Base-by-base conservation (phyloP, 2,329 filamentous ascomycete genomes). In the Colletotrichum musicola region DNA sequence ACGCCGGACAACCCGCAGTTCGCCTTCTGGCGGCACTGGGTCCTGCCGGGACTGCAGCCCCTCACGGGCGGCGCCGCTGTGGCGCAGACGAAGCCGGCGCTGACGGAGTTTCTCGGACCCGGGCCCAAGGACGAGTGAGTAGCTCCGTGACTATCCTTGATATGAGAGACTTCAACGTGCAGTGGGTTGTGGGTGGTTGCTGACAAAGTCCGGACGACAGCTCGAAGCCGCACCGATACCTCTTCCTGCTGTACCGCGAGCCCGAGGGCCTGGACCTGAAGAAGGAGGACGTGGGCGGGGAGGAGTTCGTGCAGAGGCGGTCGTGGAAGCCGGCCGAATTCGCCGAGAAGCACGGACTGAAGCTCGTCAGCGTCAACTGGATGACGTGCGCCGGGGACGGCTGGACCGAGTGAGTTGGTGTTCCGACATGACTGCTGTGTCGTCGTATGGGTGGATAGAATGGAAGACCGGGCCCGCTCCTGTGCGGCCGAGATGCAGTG, bases 1-100 rank as follows among this genome's bases (percentile, higher is more conserved):
- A 87, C 85, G 0, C 86, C 86, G 0, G 83, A 85, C 42, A 83
- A 88, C 58, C 85, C 84, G 6, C 86, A 84, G 72, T 87, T 85
- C 72, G 83, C 84, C 0, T 87, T 84, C 72, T 88, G 85, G 85
- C 78, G 85, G 20, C 86, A 88, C 72, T 88, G 84, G 83, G 79
- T 88, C 27, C 74, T 86, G 0, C 75, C 79, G 4, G 81, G 82
- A 0, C 53, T 84, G 58, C 77, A 77, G 63, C 78, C 81, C 2
- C 46, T 74, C 50, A 64, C 71, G 27, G 72, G 71, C 1, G 71
- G 71, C 12, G 73, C 64, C 1, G 71, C 73, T 2, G 75, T 75
- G 5, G 75, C 73, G 0, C 69, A 76, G 70, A 75, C 76, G 9
- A 78, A 78, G 66, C 74, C 73, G 42, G 74, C 78, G 13, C 64